Conservation (phyloP, 345 rosid genomes). For the Gossypium mustelinum region DNA sequence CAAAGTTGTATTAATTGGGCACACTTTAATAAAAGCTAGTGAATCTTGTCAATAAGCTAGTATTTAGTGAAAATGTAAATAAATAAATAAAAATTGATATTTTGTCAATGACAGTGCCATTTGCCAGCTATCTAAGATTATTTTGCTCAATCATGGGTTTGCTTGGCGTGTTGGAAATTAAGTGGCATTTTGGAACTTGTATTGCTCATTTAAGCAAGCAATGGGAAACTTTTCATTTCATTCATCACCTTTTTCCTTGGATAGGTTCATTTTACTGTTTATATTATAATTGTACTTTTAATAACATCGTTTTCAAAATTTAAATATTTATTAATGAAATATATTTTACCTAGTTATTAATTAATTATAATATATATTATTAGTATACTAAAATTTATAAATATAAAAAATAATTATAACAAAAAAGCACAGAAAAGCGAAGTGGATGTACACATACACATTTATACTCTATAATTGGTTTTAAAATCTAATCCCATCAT, state of each 20-base stretch:
- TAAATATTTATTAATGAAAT: too few species aligned
- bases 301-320: too few species aligned
- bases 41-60: background rate
- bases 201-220: background rate
- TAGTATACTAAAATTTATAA: too few species aligned
- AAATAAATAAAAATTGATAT: background rate
- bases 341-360: too few species aligned
- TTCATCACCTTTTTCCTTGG: background rate
- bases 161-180: slow-evolving; percentile 56
- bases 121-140: slow-evolving; percentile 27
- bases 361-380: too few species aligned
- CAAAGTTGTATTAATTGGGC: background rate
- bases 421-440: too few species aligned
- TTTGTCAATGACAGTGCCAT: slow-evolving; percentile 34
- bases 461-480: too few species aligned
- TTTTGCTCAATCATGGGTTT: slow-evolving; percentile 33
- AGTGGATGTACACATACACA: background rate
- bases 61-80: background rate
- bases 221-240: background rate
- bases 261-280: too few species aligned
- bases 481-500: background rate
- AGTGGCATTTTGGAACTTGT: background rate
- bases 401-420: too few species aligned
- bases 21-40: background rate
- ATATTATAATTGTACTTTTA: too few species aligned